Percentiles rank a stretch among this genome's conserved stretches.
Evolutionary conservation across 192 early-diverging fungal genomes (phyloP).

Genomic region (Linnemannia exigua): DNA sequence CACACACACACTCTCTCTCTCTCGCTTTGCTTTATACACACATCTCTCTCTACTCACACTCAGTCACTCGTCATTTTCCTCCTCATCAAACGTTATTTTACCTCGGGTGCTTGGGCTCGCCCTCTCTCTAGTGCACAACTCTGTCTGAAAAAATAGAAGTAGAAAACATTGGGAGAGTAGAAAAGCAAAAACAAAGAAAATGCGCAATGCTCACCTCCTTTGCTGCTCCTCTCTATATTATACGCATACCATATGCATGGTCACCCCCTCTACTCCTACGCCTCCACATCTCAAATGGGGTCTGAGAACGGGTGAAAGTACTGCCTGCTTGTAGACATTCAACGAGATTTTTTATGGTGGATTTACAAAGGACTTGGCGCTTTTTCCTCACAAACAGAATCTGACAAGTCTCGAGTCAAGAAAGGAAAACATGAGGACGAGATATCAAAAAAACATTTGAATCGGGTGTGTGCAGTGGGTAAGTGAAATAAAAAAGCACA

Average conservation of each 20-base stretch:
- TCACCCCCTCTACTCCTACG: neutral
- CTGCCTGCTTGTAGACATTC: too few relatives aligned
- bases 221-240: neutral
- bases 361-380: too few relatives aligned
- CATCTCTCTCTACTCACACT: too few relatives aligned
- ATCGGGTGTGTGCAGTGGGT: too few relatives aligned
- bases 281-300: neutral
- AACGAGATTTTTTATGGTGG: too few relatives aligned
- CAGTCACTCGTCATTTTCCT: neutral
- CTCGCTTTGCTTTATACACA: neutral
- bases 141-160: neutral
- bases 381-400: too few relatives aligned
- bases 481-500: neutral
- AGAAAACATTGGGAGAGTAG: neutral
- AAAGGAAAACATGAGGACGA: too few relatives aligned
- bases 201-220: neutral
- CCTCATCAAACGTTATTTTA: neutral
- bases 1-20: neutral
- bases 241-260: neutral
- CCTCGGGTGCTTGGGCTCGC: neutral
- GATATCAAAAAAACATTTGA: too few relatives aligned
- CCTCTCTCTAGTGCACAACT: neutral
- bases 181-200: neutral
- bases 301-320: too few relatives aligned
- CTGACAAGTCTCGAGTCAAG: too few relatives aligned